These are phyloP conservation scores for Fonsecaea erecta DNA, from an alignment of 2,329 filamentous ascomycete species.

Conservation along the genomic window DNA sequence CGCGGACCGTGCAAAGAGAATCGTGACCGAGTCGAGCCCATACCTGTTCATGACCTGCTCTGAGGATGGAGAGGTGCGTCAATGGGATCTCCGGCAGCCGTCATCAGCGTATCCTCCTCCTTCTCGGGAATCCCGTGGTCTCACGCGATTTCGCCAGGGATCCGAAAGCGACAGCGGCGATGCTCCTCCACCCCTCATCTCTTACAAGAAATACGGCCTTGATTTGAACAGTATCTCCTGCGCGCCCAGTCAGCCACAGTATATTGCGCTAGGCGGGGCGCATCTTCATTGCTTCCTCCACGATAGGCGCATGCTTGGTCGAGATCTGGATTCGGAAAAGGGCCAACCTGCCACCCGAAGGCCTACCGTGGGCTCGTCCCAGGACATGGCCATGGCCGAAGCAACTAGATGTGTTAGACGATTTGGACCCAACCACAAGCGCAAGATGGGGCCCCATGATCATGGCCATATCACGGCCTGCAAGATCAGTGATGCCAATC, in stretches of 20 bases:
- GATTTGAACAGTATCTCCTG: conserved; percentile 72
- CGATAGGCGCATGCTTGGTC: conserved; percentile 69
- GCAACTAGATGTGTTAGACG: conserved; percentile 69
- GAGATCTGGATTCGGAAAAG: conserved; percentile 60
- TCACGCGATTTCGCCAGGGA: conserved; percentile 41
- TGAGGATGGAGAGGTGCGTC: conserved; percentile 71
- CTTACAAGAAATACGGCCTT: conserved; percentile 65
- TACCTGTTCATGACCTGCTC: conserved; percentile 72
- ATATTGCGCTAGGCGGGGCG: conserved; percentile 70
- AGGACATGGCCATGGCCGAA: conserved; percentile 61
- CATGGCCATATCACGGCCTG: conserved; percentile 71
- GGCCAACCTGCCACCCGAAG: conserved; percentile 52
- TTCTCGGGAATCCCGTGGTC: conserved; percentile 52
- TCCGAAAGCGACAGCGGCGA: conserved; percentile 53
- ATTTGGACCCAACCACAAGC: conserved; percentile 67
- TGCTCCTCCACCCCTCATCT: conserved; percentile 67
- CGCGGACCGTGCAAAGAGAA: conserved; percentile 68
- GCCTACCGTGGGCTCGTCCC: conserved; percentile 50
- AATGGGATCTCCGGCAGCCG: conserved; percentile 69
- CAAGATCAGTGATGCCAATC: conserved; percentile 71
- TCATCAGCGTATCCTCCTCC: conserved; percentile 66
- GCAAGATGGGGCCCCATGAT: conserved; percentile 57
- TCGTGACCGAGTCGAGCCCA: conserved; percentile 70
- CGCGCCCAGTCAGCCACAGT: conserved; percentile 69
- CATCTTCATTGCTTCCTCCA: conserved; percentile 72